Base-by-base conservation (phyloP, 345 rosid genomes). In the Gynandropsis gynandra region DNA sequence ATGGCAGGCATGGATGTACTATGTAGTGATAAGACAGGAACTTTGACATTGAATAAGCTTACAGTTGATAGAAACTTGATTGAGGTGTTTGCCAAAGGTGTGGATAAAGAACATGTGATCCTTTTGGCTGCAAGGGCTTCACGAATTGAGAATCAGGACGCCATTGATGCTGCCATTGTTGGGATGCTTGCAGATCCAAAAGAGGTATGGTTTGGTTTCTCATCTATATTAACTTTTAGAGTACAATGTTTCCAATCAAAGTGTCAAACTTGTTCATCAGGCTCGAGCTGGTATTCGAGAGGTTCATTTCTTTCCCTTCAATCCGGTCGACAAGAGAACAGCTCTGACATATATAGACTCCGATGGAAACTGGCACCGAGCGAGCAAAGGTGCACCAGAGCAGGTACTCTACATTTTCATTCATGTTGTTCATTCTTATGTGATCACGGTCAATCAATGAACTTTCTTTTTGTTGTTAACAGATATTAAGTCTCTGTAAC, bases 1-100 rank as follows among this genome's bases (percentile, higher is more conserved):
- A 81, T 89, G 93, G 97, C 95, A 0, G 90, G 90, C 44, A 89
- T 89, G 95, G 97, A 89, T 74, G 95, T 89, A 39, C 75, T 89
- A 0, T 89, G 90, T 72, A 73, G 95, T 65, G 97, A 89, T 65
- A 89, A 89, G 68, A 89, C 97, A 9, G 95, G 97, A 4, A 86
- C 94, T 53, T 61, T 89, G 9, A 89, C 94, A 29, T 58, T 89
- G 56, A 89, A 89, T 67, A 89, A 78, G 75, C 84, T 89, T 37
- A 62, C 62, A 13, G 97, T 89, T 39, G 97, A 89, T 66, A 80
- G 54, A 61, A 80, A 37, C 65, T 66, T 89, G 13, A 72, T 83
- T 12, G 96, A 86, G 69, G 82, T 89, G 47, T 89, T 81, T 34
- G 71, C 65, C 0, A 83, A 86, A 77, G 88, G 87, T 9, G 76